A percentile compares a stretch with the other conserved stretches of the same genome.
Evolutionary conservation across 805 yeast species (phyloP).

Genomic region (Maudiozyma barnettii): DNA sequence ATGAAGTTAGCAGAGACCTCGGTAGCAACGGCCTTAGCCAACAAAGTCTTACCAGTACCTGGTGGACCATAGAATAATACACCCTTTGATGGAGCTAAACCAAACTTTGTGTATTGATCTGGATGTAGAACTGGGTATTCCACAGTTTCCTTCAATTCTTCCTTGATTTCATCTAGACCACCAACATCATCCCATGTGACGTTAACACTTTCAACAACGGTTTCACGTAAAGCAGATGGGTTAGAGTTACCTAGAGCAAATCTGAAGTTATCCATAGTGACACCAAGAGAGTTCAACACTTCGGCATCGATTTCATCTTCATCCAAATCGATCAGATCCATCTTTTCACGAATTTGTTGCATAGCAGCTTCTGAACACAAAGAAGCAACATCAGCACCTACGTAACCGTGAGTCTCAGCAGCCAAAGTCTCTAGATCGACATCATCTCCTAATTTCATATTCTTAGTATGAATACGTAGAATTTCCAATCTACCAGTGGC

Average conservation of each 20-base stretch:
- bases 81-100: constrained; percentile 96
- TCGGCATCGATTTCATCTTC: constrained; percentile 86
- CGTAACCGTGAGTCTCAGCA: constrained; percentile 97
- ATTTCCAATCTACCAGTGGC: constrained; percentile 97
- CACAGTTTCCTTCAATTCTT: constrained; percentile 95
- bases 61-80: constrained; percentile 99
- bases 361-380: constrained; percentile 99
- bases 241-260: constrained; percentile 96
- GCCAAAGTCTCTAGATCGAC: constrained; percentile 95
- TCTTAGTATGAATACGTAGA: constrained; percentile 93
- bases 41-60: constrained; percentile 98
- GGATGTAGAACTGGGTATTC: constrained; percentile 99
- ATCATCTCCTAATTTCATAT: constrained; percentile 92
- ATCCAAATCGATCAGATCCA: constrained; percentile 66
- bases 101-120: constrained; percentile 96
- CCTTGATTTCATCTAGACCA: constrained; percentile 92
- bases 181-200: constrained; percentile 99
- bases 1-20: constrained; percentile 98
- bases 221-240: constrained; percentile 98
- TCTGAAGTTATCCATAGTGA: constrained; percentile 97
- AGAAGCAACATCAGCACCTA: constrained; percentile 97
- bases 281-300: constrained; percentile 90
- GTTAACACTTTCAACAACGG: constrained; percentile 96
- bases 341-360: constrained; percentile 99
- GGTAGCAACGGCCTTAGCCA: constrained; percentile 98